Base-by-base conservation (phyloP, 1,284 basidiomycete genomes). In the Leccinum olivaceoglutinosum region DNA sequence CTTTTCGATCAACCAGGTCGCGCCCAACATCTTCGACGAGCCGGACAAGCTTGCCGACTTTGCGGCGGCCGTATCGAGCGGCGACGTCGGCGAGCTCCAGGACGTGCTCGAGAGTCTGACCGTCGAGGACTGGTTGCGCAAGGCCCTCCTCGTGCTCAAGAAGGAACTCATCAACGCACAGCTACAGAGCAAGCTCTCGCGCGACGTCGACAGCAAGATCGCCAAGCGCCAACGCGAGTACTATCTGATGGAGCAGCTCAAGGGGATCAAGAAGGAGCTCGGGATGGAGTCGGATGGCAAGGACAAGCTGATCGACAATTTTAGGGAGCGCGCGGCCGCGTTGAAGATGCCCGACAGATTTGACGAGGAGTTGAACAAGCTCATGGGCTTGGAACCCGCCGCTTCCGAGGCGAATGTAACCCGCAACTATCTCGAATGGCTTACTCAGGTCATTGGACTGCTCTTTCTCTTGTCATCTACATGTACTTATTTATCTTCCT, bases 121-220 rank as follows among this genome's bases (percentile, higher is more conserved):
- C 11, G 88, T 99, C 49, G 92, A 95, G 65, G 96, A 98, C 67
- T 84, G 97, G 12, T 80, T 99, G 21, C 90, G 93, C 66, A 96
- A 96, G 76, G 91, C 95, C 0, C 80, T 98, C 10, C 78, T 96
- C 32, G 94, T 99, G 2, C 84, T 99, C 68, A 98, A 98, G 83
- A 98, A 98, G 79, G 96, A 99, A 77, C 85, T 98, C 44, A 97
- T 98, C 78, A 98, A 98, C 71, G 95, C 95, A 0, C 94, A 98
- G 75, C 80, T 98, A 56, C 96, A 98, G 78, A 90, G 86, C 75
- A 98, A 98, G 79, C 92, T 99, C 65, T 90, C 91, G 12, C 86
- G 93, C 51, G 96, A 99, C 70, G 95, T 99, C 25, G 95, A 99
- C 75, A 87, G 81, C 80, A 98, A 98, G 82, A 98, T 99, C 66